A percentile compares a stretch with the other conserved stretches of the same genome.
Evolutionary conservation across 2,329 filamentous ascomycete species (phyloP).

Genomic region (Diaporthe caulivora): DNA sequence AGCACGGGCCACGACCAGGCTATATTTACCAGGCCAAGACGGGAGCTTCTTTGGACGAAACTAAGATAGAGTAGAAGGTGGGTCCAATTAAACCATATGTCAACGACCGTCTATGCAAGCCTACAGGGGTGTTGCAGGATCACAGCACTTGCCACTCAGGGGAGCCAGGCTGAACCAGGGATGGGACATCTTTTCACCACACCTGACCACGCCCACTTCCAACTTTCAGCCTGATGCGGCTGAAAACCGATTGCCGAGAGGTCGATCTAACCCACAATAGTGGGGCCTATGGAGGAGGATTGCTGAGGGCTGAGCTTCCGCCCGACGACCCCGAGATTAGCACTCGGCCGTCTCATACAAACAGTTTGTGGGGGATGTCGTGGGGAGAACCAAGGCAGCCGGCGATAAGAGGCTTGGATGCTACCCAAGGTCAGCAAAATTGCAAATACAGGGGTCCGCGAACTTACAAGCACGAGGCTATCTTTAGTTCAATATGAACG

Average conservation of each 20-base stretch:
- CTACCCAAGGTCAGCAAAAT: background rate
- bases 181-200: background rate
- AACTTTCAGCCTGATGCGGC: conserved; percentile 5
- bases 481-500: conserved; percentile 1
- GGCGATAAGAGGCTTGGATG: conserved; percentile 5
- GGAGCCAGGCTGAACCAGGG: no score
- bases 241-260: background rate
- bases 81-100: conserved; percentile 15
- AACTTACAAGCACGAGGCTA: conserved; percentile 7
- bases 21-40: conserved; percentile 9
- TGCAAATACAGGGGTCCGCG: background rate
- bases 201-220: background rate
- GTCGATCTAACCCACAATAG: conserved; percentile 11
- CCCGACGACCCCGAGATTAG: background rate
- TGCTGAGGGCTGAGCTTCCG: background rate
- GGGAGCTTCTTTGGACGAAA: conserved; percentile 15
- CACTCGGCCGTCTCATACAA: conserved; percentile 10
- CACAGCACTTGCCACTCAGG: background rate
- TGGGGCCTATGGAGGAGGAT: background rate
- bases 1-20: conserved; percentile 10
- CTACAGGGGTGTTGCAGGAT: conserved; percentile 6
- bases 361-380: conserved; percentile 3
- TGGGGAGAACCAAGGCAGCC: background rate
- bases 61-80: conserved; percentile 4
- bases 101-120: conserved; percentile 13